These are phyloP conservation scores for Tetragonia tetragonoides DNA, from an alignment of 148 eudicot genomes.

Conservation along the genomic window DNA sequence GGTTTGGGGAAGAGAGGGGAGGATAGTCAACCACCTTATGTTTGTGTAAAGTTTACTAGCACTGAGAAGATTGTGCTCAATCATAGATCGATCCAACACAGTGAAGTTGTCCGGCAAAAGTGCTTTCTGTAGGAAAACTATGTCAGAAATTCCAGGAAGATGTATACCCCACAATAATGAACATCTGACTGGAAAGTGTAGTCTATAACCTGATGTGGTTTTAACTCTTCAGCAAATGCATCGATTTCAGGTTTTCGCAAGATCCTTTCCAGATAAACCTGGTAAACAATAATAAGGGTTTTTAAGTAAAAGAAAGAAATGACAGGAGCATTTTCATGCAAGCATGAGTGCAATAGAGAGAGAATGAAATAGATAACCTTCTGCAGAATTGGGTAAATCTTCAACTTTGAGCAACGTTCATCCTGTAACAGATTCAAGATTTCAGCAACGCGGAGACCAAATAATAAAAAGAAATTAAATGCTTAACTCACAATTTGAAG, in stretches of 20 bases:
- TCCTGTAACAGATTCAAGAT: constrained; percentile 49
- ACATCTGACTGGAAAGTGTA: not conserved
- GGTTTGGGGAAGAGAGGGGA: not conserved
- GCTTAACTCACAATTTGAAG: constrained; percentile 10
- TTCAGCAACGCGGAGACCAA: constrained; percentile 10
- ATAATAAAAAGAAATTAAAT: not conserved
- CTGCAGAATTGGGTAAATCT: constrained; percentile 93
- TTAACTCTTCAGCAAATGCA: constrained; percentile 95
- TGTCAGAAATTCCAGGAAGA: not conserved
- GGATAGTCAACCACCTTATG: constrained; percentile 55
- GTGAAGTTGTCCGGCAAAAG: constrained; percentile 90
- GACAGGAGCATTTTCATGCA: not conserved
- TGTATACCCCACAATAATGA: not conserved
- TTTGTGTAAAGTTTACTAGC: constrained; percentile 98
- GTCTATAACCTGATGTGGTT: constrained; percentile 80
- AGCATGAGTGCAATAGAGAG: not conserved
- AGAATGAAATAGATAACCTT: constrained; percentile 52
- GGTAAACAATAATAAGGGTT: not conserved
- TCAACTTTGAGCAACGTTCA: constrained; percentile 97
- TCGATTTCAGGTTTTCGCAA: constrained; percentile 97
- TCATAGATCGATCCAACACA: constrained; percentile 98
- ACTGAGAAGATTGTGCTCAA: constrained; percentile 97
- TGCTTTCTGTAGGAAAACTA: constrained; percentile 63
- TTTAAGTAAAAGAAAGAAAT: not conserved
- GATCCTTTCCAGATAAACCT: constrained; percentile 97